Evolutionary conservation across 2,329 filamentous ascomycete species (phyloP), one percentile per base, ranked within the genome.

Genomic region (Coleophoma crateriformis): DNA sequence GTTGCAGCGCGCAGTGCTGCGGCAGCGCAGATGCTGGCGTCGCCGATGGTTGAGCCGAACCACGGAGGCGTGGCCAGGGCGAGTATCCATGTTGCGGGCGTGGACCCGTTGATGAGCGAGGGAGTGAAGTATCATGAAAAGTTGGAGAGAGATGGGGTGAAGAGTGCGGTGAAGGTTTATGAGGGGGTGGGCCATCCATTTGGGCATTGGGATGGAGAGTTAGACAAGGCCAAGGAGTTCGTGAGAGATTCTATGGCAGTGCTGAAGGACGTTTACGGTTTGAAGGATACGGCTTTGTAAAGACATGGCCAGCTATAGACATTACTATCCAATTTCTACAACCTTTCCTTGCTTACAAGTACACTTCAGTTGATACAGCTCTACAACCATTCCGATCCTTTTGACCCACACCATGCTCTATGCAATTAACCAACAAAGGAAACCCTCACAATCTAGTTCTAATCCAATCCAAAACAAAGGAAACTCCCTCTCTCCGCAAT

Each of bases 121-220:
- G 66, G 62, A 0, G 51, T 50, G 33, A 61, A 55, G 2, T 69
- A 69, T 48, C 64, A 68, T 42, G 58, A 64, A 45, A 62, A 59
- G 39, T 47, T 69, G 38, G 32, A 40, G 2, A 61, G 58, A 11
- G 64, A 64, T 11, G 66, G 66, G 0, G 64, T 63, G 1, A 44
- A 52, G 22, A 68, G 64, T 51, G 59, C 53, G 15, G 53, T 68
- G 33, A 68, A 65, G 53, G 52, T 68, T 11, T 68, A 69, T 48
- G 60, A 65, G 49, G 67, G 66, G 0, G 61, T 64, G 44, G 65
- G 63, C 7, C 67, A 69, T 55, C 64, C 66, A 0, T 69, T 68
- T 51, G 60, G 59, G 4, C 62, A 66, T 11, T 68, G 67, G 67
- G 63, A 64, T 50, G 66, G 62, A 5, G 52, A 54, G 48, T 59